Conservation (phyloP, 331 rosid genomes). For the Pyracantha coccinea region DNA sequence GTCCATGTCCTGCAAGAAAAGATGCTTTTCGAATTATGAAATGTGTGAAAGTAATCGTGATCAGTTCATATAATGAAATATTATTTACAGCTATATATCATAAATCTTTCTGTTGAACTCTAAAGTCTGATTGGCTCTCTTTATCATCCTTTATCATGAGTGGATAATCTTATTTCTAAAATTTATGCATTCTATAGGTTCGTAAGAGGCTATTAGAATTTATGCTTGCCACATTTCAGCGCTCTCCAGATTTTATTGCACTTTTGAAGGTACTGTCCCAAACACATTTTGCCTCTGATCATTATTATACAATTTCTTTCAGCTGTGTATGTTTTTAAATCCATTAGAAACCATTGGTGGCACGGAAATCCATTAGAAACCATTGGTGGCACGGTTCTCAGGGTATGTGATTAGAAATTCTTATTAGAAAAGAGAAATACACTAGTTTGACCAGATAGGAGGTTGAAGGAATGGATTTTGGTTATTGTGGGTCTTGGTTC, state of each 20-base stretch:
- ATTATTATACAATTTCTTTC: slow-evolving; percentile 10
- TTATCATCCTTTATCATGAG: not conserved
- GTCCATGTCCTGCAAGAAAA: not conserved
- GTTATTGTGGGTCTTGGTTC: not conserved
- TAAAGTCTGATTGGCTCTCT: not conserved
- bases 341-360: not conserved
- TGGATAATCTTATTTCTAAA: not conserved
- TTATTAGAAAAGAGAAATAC: not conserved
- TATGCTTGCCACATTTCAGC: slow-evolving; percentile 84
- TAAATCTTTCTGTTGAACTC: not conserved
- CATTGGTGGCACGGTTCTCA: not conserved
- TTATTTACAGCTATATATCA: not conserved
- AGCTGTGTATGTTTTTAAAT: not conserved
- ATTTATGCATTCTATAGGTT: slow-evolving; percentile 40
- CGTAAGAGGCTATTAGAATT: slow-evolving; percentile 82
- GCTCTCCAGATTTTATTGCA: slow-evolving; percentile 73
- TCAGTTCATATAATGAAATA: not conserved
- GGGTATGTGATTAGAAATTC: not conserved
- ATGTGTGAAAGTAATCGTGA: not conserved
- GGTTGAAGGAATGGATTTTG: not conserved
- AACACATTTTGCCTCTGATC: slow-evolving; percentile 6
- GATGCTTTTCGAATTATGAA: not conserved
- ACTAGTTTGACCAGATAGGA: not conserved
- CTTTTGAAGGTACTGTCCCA: slow-evolving; percentile 64
- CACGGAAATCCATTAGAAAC: not conserved